Base-by-base conservation (phyloP, 2,329 filamentous ascomycete genomes). In the Pestalotiopsis sp. region DNA sequence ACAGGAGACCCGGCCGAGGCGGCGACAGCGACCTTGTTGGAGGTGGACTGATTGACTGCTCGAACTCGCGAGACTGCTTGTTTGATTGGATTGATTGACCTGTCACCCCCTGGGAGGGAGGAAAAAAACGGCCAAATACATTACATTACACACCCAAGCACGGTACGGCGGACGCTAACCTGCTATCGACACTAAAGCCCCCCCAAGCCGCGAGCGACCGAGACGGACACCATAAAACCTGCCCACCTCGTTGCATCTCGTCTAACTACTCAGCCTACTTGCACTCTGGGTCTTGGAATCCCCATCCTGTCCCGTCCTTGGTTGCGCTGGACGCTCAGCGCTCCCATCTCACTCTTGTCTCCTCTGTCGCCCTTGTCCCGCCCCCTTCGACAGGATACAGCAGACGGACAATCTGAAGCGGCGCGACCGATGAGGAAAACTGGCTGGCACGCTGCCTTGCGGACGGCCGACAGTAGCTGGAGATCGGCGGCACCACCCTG, bases 381-480 rank as follows among this genome's bases (percentile, higher is more conserved):
- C 5, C 5, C 25, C 20, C 12, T 23, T 36, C 62, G 62, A 14
- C 25, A 12, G 62, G 39, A 14, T 20, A 12, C 27, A 25, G 62
- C 62, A 49, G 13, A 39, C 17, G 38, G 38, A 63, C 57, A 36
- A 38, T 36, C 20, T 39, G 59, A 36, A 62, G 57, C 57, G 20
- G 11, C 12, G 27, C 63, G 27, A 56, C 63, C 52, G 49, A 66
- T 66, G 63, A 66, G 49, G 63, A 45, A n/a, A n/a, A 25, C 49
- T 57, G 14, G 14, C 39, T 58, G 41, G 63, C 12, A 57, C 49
- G 63, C 14, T 66, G 41, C 49, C 63, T 66, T 20, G 63, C n/a
- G 45, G 63, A 57, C n/a, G 25, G 63, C 27, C 63, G 27, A 66
- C 41, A 66, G 63, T 56, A 27, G 63, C 62, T 64, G 62, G 63